Evolutionary conservation across 371 early-diverging fungal species (phyloP).

Genomic region (Actinomucor elegans): DNA sequence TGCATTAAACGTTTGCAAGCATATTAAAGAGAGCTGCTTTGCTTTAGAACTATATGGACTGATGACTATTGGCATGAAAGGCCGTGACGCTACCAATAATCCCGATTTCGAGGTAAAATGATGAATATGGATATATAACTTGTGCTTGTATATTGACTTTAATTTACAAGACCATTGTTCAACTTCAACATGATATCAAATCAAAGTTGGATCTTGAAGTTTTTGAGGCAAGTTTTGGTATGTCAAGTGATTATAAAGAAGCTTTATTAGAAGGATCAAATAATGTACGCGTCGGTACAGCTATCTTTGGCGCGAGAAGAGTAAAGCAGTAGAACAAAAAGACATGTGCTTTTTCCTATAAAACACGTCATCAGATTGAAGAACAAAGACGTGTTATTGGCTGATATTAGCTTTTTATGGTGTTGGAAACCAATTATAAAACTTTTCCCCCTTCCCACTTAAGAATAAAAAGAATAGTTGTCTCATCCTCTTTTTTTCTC

Average conservation of each 20-base stretch:
- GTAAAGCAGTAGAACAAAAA: neutral
- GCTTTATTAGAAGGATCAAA: slow-evolving; percentile 87
- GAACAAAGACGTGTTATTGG: no score
- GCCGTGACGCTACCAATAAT: slow-evolving; percentile 60
- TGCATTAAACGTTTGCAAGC: slow-evolving; percentile 48
- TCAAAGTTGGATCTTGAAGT: slow-evolving; percentile 17
- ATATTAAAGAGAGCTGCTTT: slow-evolving; percentile 69
- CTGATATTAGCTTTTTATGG: no score
- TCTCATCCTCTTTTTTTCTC: neutral
- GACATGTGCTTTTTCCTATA: no score
- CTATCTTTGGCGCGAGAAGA: slow-evolving; percentile 81
- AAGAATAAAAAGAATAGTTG: no score
- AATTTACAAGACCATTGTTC: slow-evolving; percentile 7
- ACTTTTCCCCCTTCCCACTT: no score
- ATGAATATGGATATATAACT: neutral
- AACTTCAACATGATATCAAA: slow-evolving; percentile 6
- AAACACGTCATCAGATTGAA: no score
- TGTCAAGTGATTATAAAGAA: slow-evolving; percentile 91
- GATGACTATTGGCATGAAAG: slow-evolving; percentile 93
- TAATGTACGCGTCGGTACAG: slow-evolving; percentile 90
- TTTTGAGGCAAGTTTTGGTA: slow-evolving; percentile 94
- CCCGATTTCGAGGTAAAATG: slow-evolving; percentile 81
- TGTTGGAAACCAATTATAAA: no score
- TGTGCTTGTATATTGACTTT: neutral
- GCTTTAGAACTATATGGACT: slow-evolving; percentile 77